Percentiles rank a stretch among this genome's conserved stretches.
These are phyloP conservation scores for Diaporthe sp. DNA, from an alignment of 2,329 filamentous ascomycete genomes.

Conservation along the genomic window DNA sequence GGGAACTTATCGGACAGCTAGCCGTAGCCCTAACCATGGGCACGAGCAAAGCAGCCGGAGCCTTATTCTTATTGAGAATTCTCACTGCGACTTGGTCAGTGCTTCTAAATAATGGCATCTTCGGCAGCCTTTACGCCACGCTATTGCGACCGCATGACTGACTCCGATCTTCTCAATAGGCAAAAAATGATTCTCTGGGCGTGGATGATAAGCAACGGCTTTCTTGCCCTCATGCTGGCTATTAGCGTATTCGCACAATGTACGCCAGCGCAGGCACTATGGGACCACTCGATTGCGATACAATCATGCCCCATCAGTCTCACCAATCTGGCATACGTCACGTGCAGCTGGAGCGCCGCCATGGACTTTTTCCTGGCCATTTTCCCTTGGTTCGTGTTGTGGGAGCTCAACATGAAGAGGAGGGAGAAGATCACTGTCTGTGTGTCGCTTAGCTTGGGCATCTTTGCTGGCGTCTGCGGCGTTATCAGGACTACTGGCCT, in stretches of 20 bases:
- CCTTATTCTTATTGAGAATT: conserved; percentile 12
- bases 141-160: background rate
- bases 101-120: background rate
- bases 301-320: conserved; percentile 16
- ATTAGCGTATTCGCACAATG: conserved; percentile 9
- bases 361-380: conserved; percentile 32
- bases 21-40: conserved; percentile 21
- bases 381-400: conserved; percentile 27
- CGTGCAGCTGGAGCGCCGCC: conserved; percentile 28
- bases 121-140: no score
- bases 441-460: conserved; percentile 8
- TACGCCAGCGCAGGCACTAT: conserved; percentile 14
- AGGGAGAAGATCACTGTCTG: conserved; percentile 31
- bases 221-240: conserved; percentile 9
- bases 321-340: conserved; percentile 26
- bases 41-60: conserved; percentile 21
- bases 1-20: conserved; percentile 23
- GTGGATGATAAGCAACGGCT: conserved; percentile 25
- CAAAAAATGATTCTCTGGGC: conserved; percentile 24
- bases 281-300: conserved; percentile 8
- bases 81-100: conserved; percentile 19
- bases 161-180: background rate
- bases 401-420: conserved; percentile 32
- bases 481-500: conserved; percentile 29
- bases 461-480: conserved; percentile 31